A percentile compares a stretch with the other conserved stretches of the same genome.
Evolutionary conservation across 257 asterid species (phyloP).

Genomic region (Gardenia jasminoides): DNA sequence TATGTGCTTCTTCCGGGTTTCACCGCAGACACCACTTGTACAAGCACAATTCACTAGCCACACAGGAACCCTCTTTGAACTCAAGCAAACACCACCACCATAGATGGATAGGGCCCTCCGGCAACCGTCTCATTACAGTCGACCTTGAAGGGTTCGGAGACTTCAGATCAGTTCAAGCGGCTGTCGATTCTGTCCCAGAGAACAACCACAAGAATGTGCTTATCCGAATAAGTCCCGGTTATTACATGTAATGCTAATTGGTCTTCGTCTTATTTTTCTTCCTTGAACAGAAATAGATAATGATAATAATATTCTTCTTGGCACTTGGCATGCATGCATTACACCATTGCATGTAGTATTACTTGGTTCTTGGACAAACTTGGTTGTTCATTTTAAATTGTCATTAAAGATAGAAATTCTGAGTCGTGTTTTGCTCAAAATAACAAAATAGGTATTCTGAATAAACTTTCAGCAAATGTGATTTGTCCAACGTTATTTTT

Average conservation of each 20-base stretch:
- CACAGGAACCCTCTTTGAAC: constrained; percentile 5
- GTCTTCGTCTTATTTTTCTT: background rate
- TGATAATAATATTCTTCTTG: no score
- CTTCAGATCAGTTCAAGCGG: constrained; percentile 62
- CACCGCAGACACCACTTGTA: background rate
- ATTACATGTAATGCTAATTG: constrained; percentile 45
- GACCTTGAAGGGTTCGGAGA: constrained; percentile 66
- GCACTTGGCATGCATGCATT: constrained; percentile 5
- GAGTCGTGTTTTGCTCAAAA: no score
- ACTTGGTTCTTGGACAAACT: background rate
- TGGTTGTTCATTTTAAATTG: background rate
- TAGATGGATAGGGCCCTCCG: constrained; percentile 72
- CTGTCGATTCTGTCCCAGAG: constrained; percentile 66
- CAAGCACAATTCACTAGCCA: background rate
- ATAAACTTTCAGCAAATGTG: background rate
- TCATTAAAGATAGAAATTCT: background rate
- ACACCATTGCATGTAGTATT: no score
- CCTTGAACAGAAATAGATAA: background rate
- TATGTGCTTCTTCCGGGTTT: background rate
- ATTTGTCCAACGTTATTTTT: background rate
- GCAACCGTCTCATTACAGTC: constrained; percentile 66
- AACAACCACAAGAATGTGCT: constrained; percentile 58
- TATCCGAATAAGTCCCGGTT: constrained; percentile 69
- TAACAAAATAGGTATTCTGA: no score
- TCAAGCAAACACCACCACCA: constrained; percentile 26